Base-by-base conservation (phyloP, 148 eudicot species). In the Silene uniflora region DNA sequence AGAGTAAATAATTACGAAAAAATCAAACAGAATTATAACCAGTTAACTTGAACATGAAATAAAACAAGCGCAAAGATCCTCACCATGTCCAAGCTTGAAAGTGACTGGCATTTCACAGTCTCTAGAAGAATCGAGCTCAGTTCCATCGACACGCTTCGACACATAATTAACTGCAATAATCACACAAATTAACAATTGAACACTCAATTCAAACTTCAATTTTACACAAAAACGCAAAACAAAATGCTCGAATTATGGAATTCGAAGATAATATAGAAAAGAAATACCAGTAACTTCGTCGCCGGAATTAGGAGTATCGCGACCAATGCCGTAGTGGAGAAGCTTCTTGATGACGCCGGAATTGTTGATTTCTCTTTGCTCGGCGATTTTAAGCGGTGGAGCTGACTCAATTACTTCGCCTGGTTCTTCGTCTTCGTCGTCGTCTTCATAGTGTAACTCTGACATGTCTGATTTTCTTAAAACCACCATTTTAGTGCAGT, bases 331-430 rank as follows among this genome's bases (percentile, higher is more conserved):
- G 19, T 39, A 72, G 52, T 79, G 80, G 64, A 89, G 69, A 17
- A 89, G 89, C 85, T 84, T 87, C 85, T 87, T 89, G 69, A 65
- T 87, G 73, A 89, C 62, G 58, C 91, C 86, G 58, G 81, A 76
- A 44, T 81, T 73, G 74, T 52, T 85, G 76, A 87, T 83, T 74
- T 83, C 77, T 80, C 91, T 83, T 83, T 89, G 89, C 29, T 89
- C 86, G 6, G 89, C 93, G 44, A 89, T 84, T 73, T 80, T 77
- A 55, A 87, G 74, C 39, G 91, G 93, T 3, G 91, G 93, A 3
- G 89, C 89, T 3, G 93, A 89, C 74, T 89, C 91, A 62, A 87
- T 86, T 7, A 77, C 91, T 71, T 89, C 89, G 25, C 91, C 93
- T 10, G 85, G 81, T 76, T 89, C 93, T 77, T 87, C 90, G 19